These are phyloP conservation scores for Vitis rotundifolia DNA, from an alignment of 164 flowering plant genomes.

Conservation along the genomic window DNA sequence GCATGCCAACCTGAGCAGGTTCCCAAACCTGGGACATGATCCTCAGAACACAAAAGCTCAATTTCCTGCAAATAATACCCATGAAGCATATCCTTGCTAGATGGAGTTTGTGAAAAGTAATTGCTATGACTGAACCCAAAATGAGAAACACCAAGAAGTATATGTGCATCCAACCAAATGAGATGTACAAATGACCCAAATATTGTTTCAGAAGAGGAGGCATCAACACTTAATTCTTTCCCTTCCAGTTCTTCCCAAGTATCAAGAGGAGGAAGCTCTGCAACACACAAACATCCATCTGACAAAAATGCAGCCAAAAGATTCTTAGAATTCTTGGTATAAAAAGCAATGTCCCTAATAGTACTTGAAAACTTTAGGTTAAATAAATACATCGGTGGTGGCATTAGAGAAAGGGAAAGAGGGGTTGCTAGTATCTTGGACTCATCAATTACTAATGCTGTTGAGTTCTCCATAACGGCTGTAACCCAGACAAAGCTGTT, in stretches of 20 bases:
- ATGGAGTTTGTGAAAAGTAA: slow-evolving; percentile 11
- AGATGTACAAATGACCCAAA: slow-evolving; percentile 65
- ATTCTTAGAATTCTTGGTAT: slow-evolving; percentile 47
- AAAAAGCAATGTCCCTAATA: slow-evolving; percentile 57
- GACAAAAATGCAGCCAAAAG: slow-evolving; percentile 66
- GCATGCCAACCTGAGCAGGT: slow-evolving; percentile 83
- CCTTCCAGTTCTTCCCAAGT: slow-evolving; percentile 86
- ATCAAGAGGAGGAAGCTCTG: slow-evolving; percentile 72
- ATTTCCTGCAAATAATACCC: slow-evolving; percentile 64
- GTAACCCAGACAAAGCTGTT: slow-evolving; percentile 76
- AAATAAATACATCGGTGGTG: slow-evolving; percentile 88
- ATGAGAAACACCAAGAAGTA: slow-evolving; percentile 63
- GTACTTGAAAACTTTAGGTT: slow-evolving; percentile 58
- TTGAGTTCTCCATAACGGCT: slow-evolving; percentile 77
- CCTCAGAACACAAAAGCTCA: slow-evolving; percentile 67
- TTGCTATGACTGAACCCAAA: slow-evolving; percentile 32
- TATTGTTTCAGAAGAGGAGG: slow-evolving; percentile 37
- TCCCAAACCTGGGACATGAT: slow-evolving; percentile 53
- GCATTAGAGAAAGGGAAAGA: slow-evolving; percentile 68
- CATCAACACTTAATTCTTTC: slow-evolving; percentile 60
- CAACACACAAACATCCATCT: slow-evolving; percentile 64
- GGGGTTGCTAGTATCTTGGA: slow-evolving; percentile 67
- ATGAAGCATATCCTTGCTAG: slow-evolving; percentile 23
- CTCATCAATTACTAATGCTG: slow-evolving; percentile 83
- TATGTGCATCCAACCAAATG: slow-evolving; percentile 72